Conservation (phyloP, 768 basidiomycete genomes). For the Tricholomella constricta region DNA sequence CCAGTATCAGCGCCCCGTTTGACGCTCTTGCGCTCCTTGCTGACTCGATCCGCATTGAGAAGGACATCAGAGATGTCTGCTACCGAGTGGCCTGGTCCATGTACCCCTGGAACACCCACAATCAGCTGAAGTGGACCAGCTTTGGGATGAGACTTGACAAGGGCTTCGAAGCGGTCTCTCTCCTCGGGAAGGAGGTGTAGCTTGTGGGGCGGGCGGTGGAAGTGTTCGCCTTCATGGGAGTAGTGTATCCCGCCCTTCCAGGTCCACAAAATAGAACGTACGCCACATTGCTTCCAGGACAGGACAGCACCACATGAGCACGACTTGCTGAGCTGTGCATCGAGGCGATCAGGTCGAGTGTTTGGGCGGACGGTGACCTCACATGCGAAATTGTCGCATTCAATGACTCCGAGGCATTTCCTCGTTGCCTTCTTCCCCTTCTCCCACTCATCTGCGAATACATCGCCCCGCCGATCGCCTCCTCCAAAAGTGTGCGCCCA, state of each 20-base stretch:
- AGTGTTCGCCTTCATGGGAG: background rate
- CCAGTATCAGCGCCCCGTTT: background rate
- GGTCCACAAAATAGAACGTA: background rate
- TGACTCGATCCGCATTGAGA: slow-evolving; percentile 11
- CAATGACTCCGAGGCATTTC: slow-evolving; percentile 3
- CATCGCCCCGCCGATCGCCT: slow-evolving; percentile 13
- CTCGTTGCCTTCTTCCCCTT: background rate
- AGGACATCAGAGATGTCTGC: slow-evolving; percentile 19
- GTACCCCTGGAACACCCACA: slow-evolving; percentile 15
- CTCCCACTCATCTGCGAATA: background rate
- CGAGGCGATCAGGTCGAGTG: background rate
- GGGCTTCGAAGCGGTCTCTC: background rate
- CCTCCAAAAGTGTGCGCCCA: slow-evolving; percentile 19
- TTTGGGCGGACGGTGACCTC: background rate
- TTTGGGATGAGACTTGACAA: slow-evolving; percentile 4
- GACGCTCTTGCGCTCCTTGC: slow-evolving; percentile 7
- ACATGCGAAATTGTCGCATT: slow-evolving; percentile 5
- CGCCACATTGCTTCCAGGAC: background rate
- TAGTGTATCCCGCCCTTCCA: slow-evolving; percentile 5
- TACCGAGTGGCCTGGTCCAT: slow-evolving; percentile 17
- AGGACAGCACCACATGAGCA: slow-evolving; percentile 4
- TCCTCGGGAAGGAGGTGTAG: slow-evolving; percentile 3
- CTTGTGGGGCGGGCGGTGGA: slow-evolving; percentile 3
- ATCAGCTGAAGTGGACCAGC: slow-evolving; percentile 14
- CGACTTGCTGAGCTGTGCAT: background rate